These are phyloP conservation scores for Botrytis fabae DNA, from an alignment of 2,329 filamentous ascomycete species.

Conservation along the genomic window DNA sequence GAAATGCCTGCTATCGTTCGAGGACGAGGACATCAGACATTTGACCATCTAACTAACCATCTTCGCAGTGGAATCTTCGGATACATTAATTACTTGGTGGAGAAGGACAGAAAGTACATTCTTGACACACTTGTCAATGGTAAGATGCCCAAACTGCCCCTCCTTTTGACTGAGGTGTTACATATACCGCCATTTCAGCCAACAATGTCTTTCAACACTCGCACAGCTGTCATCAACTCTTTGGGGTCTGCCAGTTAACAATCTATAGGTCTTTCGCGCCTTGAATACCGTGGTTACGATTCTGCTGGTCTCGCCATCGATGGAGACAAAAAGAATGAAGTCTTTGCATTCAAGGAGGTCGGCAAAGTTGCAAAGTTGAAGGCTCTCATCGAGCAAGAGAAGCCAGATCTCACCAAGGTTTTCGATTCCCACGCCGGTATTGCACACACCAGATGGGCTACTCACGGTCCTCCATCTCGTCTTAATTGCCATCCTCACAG, in stretches of 20 bases:
- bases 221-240: background rate
- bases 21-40: constrained; percentile 19
- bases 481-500: constrained; percentile 98
- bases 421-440: constrained; percentile 99
- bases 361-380: constrained; percentile 98
- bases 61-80: constrained; percentile 82
- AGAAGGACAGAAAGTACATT: constrained; percentile 97
- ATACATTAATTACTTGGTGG: constrained; percentile 98
- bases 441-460: constrained; percentile 98
- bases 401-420: constrained; percentile 84
- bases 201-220: background rate
- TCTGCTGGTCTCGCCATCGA: constrained; percentile 94
- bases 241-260: constrained; percentile 5
- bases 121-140: constrained; percentile 95
- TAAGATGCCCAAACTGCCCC: constrained; percentile 20
- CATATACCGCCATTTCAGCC: background rate
- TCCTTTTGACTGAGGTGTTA: constrained; percentile 13
- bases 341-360: constrained; percentile 97
- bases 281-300: constrained; percentile 98
- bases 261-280: constrained; percentile 66
- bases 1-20: background rate
- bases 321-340: constrained; percentile 98
- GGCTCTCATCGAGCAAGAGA: constrained; percentile 81
- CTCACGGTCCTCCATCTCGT: constrained; percentile 90
- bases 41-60: constrained; percentile 7